phyloP scores from a whole-genome alignment of 1,284 basidiomycete species.

The Pseudozyma pruni region DNA sequence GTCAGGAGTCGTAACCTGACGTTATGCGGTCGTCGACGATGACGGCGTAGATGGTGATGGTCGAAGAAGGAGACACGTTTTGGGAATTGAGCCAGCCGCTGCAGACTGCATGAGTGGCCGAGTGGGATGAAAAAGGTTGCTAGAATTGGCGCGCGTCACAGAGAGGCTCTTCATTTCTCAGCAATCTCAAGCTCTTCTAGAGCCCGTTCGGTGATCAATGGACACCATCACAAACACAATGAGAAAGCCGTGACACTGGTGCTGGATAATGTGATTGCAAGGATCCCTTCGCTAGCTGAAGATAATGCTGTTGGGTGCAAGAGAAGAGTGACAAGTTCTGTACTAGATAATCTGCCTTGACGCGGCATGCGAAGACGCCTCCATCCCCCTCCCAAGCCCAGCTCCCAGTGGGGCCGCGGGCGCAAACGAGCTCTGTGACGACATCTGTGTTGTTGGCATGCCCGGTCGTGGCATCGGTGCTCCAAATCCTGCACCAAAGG shows the following conservation, averaged over 20 bases:
- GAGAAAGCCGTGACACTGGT: no score
- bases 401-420: slow-evolving; percentile 26
- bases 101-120: background rate
- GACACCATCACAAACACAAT: no score
- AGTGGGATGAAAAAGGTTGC: background rate
- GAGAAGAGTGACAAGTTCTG: slow-evolving; percentile 1
- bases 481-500: slow-evolving; percentile 30
- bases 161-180: no score
- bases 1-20: background rate
- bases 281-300: no score
- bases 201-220: no score
- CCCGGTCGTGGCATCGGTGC: slow-evolving; percentile 29
- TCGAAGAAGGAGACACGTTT: background rate
- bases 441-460: slow-evolving; percentile 23
- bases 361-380: slow-evolving; percentile 9
- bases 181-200: no score
- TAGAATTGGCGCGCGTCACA: slow-evolving; percentile 1
- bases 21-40: background rate
- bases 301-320: background rate
- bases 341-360: slow-evolving; percentile 21
- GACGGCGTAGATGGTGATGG: background rate
- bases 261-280: background rate
- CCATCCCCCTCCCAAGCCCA: slow-evolving; percentile 27
- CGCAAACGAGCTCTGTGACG: slow-evolving; percentile 25
- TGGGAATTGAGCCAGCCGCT: background rate